These are phyloP conservation scores for Colletotrichum sp. DNA, from an alignment of 2,329 filamentous ascomycete genomes.

Conservation along the genomic window DNA sequence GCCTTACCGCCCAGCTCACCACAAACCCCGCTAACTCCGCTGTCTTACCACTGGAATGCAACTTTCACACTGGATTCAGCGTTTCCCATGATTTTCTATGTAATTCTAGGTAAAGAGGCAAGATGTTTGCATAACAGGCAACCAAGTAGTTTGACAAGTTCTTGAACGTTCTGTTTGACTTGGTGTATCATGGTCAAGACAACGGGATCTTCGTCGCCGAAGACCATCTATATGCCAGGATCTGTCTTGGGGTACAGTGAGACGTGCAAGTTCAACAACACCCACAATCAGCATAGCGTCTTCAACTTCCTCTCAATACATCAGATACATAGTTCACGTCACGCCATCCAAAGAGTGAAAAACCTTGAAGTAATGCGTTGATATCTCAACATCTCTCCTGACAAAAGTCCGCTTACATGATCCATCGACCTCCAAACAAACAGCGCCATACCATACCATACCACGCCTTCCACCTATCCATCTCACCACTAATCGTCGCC, in stretches of 20 bases:
- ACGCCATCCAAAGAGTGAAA: neutral
- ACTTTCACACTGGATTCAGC: neutral
- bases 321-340: neutral
- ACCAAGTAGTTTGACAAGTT: neutral
- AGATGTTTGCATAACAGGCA: neutral
- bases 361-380: neutral
- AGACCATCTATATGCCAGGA: too few relatives aligned
- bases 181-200: neutral
- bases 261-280: neutral
- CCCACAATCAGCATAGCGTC: neutral
- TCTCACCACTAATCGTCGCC: neutral
- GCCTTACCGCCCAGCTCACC: neutral
- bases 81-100: neutral
- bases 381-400: neutral
- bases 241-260: too few relatives aligned
- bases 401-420: neutral
- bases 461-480: neutral
- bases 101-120: neutral
- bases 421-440: neutral
- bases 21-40: neutral
- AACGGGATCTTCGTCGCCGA: neutral
- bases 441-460: neutral
- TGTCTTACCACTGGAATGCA: neutral
- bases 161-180: neutral
- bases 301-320: neutral